A percentile compares a stretch with the other conserved stretches of the same genome.
Conservation (phyloP, 768 basidiomycete genomes). For the Cystofilobasidium ferigula region DNA sequence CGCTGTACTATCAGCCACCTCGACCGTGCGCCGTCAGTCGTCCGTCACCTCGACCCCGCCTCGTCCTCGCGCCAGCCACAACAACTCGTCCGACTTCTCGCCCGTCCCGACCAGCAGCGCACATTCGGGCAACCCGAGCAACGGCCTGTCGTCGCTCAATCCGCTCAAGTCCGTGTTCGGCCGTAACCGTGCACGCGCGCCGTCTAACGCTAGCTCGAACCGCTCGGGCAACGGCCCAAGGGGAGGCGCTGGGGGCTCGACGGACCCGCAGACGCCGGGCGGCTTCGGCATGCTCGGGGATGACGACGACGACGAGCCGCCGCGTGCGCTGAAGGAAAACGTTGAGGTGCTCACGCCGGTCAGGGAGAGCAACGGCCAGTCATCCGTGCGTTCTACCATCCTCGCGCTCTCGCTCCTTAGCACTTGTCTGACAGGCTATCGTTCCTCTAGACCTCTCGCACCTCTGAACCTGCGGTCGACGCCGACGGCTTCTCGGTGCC, state of each 20-base stretch:
- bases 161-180: constrained; percentile 27
- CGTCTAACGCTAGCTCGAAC: constrained; percentile 12
- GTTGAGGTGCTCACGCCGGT: constrained; percentile 1
- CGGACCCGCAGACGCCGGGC: background rate
- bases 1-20: background rate
- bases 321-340: constrained; percentile 4
- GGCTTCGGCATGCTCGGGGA: constrained; percentile 22
- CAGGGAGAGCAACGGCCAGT: constrained; percentile 9
- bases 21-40: constrained; percentile 17
- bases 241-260: background rate
- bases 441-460: background rate
- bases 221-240: background rate
- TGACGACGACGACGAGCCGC: constrained; percentile 8
- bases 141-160: constrained; percentile 12
- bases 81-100: constrained; percentile 17
- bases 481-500: constrained; percentile 41
- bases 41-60: constrained; percentile 8
- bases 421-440: background rate
- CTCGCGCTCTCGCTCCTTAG: too few relatives aligned
- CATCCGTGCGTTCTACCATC: background rate
- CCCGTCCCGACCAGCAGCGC: background rate
- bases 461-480: constrained; percentile 36
- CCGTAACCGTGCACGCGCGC: constrained; percentile 22
- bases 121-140: background rate
- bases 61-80: background rate